phyloP scores from a whole-genome alignment of 2,329 filamentous ascomycete genomes.

The Cladosporium sp. region DNA sequence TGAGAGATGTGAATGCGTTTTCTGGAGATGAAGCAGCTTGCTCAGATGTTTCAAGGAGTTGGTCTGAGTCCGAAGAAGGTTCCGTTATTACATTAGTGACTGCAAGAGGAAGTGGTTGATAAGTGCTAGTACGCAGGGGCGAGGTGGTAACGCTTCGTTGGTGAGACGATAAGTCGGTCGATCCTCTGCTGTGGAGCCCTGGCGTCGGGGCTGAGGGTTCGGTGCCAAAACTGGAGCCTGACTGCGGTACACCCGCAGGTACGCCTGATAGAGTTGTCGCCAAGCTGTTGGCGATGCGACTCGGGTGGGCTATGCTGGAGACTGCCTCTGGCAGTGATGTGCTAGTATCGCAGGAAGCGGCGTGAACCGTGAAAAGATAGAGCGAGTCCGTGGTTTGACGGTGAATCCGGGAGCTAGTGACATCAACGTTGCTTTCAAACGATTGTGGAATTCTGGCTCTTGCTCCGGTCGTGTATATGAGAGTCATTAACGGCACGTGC shows the following conservation, averaged over 20 bases:
- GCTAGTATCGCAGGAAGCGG: background rate
- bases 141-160: background rate
- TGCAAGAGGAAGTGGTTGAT: background rate
- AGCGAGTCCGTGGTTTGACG: background rate
- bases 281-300: constrained; percentile 1
- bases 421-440: background rate
- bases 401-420: background rate
- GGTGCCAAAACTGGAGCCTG: constrained; percentile 1
- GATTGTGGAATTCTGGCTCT: background rate
- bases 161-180: background rate
- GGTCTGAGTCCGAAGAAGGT: background rate
- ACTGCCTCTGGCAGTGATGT: background rate
- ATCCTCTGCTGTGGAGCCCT: background rate
- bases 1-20: background rate
- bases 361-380: background rate
- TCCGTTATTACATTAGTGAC: background rate
- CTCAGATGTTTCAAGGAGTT: background rate
- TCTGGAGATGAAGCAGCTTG: background rate
- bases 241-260: constrained; percentile 4
- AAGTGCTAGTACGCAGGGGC: background rate
- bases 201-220: background rate
- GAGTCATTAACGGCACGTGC: background rate
- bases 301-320: constrained; percentile 1
- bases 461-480: background rate
- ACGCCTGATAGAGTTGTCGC: background rate